phyloP scores from a whole-genome alignment of 1,284 basidiomycete species.

The Trametes sp. region DNA sequence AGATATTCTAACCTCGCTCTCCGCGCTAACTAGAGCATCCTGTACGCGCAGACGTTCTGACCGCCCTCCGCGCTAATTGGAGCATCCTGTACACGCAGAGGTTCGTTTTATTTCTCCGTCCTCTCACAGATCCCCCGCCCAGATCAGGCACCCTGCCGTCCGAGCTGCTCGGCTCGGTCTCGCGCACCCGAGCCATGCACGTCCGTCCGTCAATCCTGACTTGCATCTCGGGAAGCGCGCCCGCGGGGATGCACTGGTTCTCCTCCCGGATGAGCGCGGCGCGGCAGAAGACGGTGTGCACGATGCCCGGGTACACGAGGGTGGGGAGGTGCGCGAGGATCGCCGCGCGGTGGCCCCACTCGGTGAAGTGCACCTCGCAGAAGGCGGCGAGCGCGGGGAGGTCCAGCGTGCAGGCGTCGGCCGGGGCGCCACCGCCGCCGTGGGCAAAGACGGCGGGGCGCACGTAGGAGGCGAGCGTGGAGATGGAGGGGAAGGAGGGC shows the following conservation, averaged over 20 bases:
- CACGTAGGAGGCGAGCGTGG: constrained; percentile 55
- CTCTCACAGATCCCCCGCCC: too few species aligned
- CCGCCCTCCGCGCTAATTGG: too few species aligned
- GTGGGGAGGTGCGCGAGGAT: constrained; percentile 14
- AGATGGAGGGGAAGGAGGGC: constrained; percentile 48
- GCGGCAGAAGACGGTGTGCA: constrained; percentile 50
- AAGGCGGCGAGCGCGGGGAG: constrained; percentile 55
- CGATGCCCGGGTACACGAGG: constrained; percentile 46
- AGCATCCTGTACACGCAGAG: too few species aligned
- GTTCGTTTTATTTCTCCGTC: too few species aligned
- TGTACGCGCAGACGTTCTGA: too few species aligned
- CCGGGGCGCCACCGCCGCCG: constrained; percentile 31
- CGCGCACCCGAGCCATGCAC: too few species aligned
- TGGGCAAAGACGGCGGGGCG: constrained; percentile 43
- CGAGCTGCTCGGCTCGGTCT: too few species aligned
- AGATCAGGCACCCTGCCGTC: too few species aligned
- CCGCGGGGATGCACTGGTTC: too few species aligned
- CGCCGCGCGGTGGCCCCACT: constrained; percentile 47
- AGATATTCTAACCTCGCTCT: too few species aligned
- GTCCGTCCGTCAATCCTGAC: too few species aligned
- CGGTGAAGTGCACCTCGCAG: constrained; percentile 61
- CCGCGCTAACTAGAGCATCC: too few species aligned
- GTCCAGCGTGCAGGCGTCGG: constrained; percentile 40
- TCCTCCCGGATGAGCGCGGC: constrained; percentile 45
- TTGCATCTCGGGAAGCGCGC: constrained; percentile 31